Base-by-base conservation (phyloP, 1,284 basidiomycete genomes). In the Ustilago hordei region DNA sequence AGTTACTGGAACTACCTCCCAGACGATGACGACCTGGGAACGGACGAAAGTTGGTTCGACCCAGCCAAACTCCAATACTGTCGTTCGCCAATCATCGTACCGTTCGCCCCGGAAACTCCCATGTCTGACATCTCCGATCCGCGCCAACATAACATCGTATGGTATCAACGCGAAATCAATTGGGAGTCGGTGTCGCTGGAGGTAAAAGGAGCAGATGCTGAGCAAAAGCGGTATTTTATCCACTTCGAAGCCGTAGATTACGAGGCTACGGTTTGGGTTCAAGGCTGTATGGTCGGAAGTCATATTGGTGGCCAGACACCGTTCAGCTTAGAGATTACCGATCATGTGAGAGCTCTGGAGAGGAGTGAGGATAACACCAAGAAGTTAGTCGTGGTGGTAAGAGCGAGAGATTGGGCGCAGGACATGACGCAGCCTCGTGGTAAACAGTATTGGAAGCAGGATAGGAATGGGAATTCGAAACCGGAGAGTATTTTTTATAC, bases 171-270 rank as follows among this genome's bases (percentile, higher is more conserved):
- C 19, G 55, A 59, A 8, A 36, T 59, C 34, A 39, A 55, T 43
- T 56, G 47, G 55, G 28, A 64, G 11, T 2, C 7, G 8, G 28
- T 32, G 8, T 31, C 28, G 13, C 34, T 36, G 17, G 45, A 36
- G 8, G 15, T 17, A 3, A 47, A 43, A 23, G 55, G 36, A 1
- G 31, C 15, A 11, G 34, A 28, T 41, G 13, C 45, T 38, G 32
- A 54, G 11, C 39, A n/a, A 6, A 57, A 43, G 31, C 60, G 62
- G 34, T 59, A 62, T 36, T 62, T 73, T 12, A 34, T 80, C 5
- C 76, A 79, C 39, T 81, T 81, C 52, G 78, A 70, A 3, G 79
- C 76, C 3, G 76, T 81, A 8, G 79, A 81, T 47, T 81, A 81
- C 58, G 70, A 79, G 53, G 45, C 62, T 9, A 59, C 45, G 6